Evolutionary conservation across 129 eudicot species (phyloP).

Genomic region (sunflower (Helianthus annuus)): DNA sequence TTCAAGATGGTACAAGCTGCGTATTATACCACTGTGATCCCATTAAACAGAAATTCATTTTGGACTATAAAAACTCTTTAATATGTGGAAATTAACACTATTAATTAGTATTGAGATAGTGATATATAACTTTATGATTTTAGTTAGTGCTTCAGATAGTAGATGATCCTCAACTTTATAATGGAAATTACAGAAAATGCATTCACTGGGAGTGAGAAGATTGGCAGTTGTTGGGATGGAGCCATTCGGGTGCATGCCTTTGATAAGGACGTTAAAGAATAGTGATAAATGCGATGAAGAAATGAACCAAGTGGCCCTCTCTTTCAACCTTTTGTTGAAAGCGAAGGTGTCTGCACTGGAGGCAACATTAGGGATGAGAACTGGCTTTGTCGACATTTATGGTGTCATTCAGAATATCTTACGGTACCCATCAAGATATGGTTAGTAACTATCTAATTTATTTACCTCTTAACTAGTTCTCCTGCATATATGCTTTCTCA

Average conservation of each 20-base stretch:
- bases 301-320: slow-evolving; percentile 56
- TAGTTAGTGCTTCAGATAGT: too few species aligned
- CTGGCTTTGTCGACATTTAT: slow-evolving; percentile 44
- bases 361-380: slow-evolving; percentile 28
- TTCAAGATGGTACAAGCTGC: too few species aligned
- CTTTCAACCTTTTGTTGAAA: slow-evolving; percentile 45
- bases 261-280: slow-evolving; percentile 39
- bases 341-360: slow-evolving; percentile 25
- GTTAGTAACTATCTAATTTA: slow-evolving; percentile 22
- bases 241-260: slow-evolving; percentile 66
- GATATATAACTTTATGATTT: too few species aligned
- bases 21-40: too few species aligned
- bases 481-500: not conserved
- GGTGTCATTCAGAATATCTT: slow-evolving; percentile 30
- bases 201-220: slow-evolving; percentile 53
- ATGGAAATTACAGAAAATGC: slow-evolving; percentile 32
- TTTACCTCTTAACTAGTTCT: not conserved
- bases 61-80: too few species aligned
- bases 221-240: slow-evolving; percentile 56
- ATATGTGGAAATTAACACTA: too few species aligned
- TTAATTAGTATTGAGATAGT: too few species aligned
- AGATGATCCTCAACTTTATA: too few species aligned
- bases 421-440: slow-evolving; percentile 40
- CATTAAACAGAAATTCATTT: too few species aligned
- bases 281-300: slow-evolving; percentile 37